phyloP scores from a whole-genome alignment of 805 yeast genomes.

The Starmerella tilneyi region DNA sequence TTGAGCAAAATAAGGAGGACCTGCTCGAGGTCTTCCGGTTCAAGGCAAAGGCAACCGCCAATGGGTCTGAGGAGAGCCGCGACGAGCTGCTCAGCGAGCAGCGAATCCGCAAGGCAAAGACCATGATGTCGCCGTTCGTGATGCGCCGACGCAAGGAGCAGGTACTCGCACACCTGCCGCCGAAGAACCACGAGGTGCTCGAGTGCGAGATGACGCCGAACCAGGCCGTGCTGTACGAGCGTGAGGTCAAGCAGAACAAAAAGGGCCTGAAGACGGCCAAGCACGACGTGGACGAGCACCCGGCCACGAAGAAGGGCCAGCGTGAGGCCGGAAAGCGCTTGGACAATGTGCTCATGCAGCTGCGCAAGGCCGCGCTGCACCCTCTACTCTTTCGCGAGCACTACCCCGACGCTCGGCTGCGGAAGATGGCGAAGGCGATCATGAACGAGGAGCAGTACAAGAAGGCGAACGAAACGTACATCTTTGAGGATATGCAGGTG shows the following conservation, averaged over 20 bases:
- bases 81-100: slow-evolving; percentile 62
- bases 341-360: slow-evolving; percentile 70
- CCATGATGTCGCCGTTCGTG: slow-evolving; percentile 98
- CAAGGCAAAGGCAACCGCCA: slow-evolving; percentile 58
- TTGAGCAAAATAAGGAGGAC: slow-evolving; percentile 72
- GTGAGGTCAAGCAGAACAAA: slow-evolving; percentile 38
- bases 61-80: slow-evolving; percentile 25
- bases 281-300: slow-evolving; percentile 28
- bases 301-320: slow-evolving; percentile 25
- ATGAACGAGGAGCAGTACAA: slow-evolving; percentile 70
- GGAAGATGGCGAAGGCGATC: slow-evolving; percentile 64
- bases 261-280: slow-evolving; percentile 22
- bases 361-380: slow-evolving; percentile 88
- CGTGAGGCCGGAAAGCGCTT: slow-evolving; percentile 36
- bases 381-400: slow-evolving; percentile 69
- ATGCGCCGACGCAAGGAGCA: slow-evolving; percentile 85
- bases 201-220: slow-evolving; percentile 50
- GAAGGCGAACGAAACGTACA: slow-evolving; percentile 65
- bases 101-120: slow-evolving; percentile 84
- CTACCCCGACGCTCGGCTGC: slow-evolving; percentile 47
- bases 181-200: slow-evolving; percentile 53
- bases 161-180: slow-evolving; percentile 81
- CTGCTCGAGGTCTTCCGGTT: slow-evolving; percentile 76
- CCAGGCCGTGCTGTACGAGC: slow-evolving; percentile 53
- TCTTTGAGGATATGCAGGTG: slow-evolving; percentile 86